Evolutionary conservation across 2,329 filamentous ascomycete species (phyloP).

Genomic region (Tricladium varicosporioides): DNA sequence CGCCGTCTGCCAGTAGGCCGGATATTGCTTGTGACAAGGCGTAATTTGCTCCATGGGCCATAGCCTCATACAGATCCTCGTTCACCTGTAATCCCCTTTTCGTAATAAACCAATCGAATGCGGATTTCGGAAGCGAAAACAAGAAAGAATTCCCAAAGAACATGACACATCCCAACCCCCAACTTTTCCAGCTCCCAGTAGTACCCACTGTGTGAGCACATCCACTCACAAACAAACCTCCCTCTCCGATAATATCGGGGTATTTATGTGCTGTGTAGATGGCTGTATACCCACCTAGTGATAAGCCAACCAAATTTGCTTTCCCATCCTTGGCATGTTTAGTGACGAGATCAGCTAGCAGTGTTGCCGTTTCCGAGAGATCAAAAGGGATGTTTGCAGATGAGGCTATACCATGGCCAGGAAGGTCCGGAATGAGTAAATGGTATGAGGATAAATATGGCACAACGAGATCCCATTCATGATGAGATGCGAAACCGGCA

Average conservation of each 20-base stretch:
- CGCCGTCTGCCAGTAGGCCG: not conserved
- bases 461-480: conserved; percentile 4
- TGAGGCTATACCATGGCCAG: not conserved
- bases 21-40: not conserved
- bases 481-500: conserved; percentile 6
- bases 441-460: conserved; percentile 2
- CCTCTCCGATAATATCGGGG: conserved; percentile 1
- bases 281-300: conserved; percentile 2
- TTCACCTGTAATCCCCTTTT: not conserved
- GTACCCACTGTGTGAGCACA: not conserved
- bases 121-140: not conserved
- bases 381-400: not conserved
- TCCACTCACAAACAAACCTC: conserved; percentile 4
- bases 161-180: not conserved
- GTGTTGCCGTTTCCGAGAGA: not conserved
- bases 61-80: not conserved
- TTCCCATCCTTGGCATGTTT: conserved; percentile 6
- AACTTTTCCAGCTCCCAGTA: not conserved
- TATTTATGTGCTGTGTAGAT: conserved; percentile 2
- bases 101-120: not conserved
- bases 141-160: not conserved
- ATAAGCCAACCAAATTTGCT: conserved; percentile 5
- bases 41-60: not conserved
- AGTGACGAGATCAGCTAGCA: conserved; percentile 1
- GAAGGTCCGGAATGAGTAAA: conserved; percentile 5